Percentiles rank a stretch among this genome's conserved stretches.
Evolutionary conservation across 2,329 filamentous ascomycete genomes (phyloP).

Genomic region (Neurospora sp.): DNA sequence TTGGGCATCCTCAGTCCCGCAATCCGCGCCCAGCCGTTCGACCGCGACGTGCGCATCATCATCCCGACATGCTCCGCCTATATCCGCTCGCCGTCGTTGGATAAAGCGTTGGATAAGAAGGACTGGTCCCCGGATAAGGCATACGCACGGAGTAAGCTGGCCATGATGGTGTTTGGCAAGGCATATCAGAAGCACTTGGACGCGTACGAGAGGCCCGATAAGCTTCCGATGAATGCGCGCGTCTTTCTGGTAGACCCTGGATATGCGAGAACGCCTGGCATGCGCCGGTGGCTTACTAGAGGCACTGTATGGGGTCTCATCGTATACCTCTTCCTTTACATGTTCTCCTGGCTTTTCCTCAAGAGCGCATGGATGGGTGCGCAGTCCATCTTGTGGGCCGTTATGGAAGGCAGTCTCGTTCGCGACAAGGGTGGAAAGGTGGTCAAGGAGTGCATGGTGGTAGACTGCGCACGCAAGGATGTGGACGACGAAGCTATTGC

Average conservation of each 20-base stretch:
- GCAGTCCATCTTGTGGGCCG: slow-evolving; percentile 75
- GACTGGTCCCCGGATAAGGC: slow-evolving; percentile 46
- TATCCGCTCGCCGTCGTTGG: slow-evolving; percentile 62
- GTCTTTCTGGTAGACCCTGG: slow-evolving; percentile 86
- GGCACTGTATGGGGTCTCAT: slow-evolving; percentile 73
- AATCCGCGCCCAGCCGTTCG: slow-evolving; percentile 80
- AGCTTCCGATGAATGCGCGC: slow-evolving; percentile 68
- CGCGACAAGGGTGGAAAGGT: slow-evolving; percentile 57
- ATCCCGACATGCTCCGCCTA: slow-evolving; percentile 84
- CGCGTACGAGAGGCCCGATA: slow-evolving; percentile 73
- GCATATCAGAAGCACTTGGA: slow-evolving; percentile 90
- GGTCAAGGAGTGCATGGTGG: slow-evolving; percentile 80
- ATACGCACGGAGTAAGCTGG: slow-evolving; percentile 61
- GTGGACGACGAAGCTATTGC: slow-evolving; percentile 69
- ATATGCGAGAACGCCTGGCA: slow-evolving; percentile 74
- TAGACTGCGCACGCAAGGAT: slow-evolving; percentile 62
- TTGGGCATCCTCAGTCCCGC: slow-evolving; percentile 86
- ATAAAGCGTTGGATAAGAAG: slow-evolving; percentile 35
- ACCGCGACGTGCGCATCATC: slow-evolving; percentile 84
- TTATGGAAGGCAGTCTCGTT: slow-evolving; percentile 67
- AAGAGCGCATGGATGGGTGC: slow-evolving; percentile 78
- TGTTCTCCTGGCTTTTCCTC: slow-evolving; percentile 75
- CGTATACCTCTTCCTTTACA: slow-evolving; percentile 67
- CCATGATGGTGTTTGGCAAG: slow-evolving; percentile 78
- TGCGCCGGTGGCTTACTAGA: slow-evolving; percentile 73